A percentile compares a stretch with the other conserved stretches of the same genome.
phyloP scores from a whole-genome alignment of 306 rosid genomes.

The Sindora glabra region DNA sequence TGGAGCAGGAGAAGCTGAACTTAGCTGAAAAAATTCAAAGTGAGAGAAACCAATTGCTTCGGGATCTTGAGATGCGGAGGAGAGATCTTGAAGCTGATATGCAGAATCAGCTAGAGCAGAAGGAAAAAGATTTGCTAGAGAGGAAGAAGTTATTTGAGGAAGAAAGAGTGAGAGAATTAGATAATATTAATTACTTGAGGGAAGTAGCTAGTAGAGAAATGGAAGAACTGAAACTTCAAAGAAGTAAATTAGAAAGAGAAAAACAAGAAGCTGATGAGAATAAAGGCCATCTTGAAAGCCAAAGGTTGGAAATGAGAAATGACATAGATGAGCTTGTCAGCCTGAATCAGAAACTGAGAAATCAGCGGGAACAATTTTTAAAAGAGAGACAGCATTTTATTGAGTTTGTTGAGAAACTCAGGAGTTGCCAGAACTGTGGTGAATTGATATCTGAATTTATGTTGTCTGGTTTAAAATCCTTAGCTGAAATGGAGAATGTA shows the following conservation, averaged over 20 bases:
- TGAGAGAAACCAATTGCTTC: slow-evolving; percentile 69
- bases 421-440: slow-evolving; percentile 62
- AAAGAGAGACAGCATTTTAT: slow-evolving; percentile 66
- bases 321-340: slow-evolving; percentile 75
- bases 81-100: slow-evolving; percentile 74
- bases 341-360: slow-evolving; percentile 65
- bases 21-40: slow-evolving; percentile 62
- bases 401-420: slow-evolving; percentile 60
- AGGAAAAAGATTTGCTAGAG: slow-evolving; percentile 64
- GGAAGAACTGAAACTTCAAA: slow-evolving; percentile 75
- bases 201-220: slow-evolving; percentile 79
- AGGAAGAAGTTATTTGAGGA: slow-evolving; percentile 62
- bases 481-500: slow-evolving; percentile 52
- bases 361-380: slow-evolving; percentile 65
- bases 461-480: slow-evolving; percentile 57
- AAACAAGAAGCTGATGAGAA: slow-evolving; percentile 66
- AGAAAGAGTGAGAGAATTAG: slow-evolving; percentile 62
- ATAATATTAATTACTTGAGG: slow-evolving; percentile 61
- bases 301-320: slow-evolving; percentile 68
- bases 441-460: slow-evolving; percentile 67
- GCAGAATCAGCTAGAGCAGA: slow-evolving; percentile 72
- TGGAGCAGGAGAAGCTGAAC: slow-evolving; percentile 66
- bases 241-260: slow-evolving; percentile 67
- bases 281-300: slow-evolving; percentile 60
- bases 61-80: slow-evolving; percentile 62